Conservation (phyloP, 176 grass and related monocot species). For the Phoenix dactylifera region DNA sequence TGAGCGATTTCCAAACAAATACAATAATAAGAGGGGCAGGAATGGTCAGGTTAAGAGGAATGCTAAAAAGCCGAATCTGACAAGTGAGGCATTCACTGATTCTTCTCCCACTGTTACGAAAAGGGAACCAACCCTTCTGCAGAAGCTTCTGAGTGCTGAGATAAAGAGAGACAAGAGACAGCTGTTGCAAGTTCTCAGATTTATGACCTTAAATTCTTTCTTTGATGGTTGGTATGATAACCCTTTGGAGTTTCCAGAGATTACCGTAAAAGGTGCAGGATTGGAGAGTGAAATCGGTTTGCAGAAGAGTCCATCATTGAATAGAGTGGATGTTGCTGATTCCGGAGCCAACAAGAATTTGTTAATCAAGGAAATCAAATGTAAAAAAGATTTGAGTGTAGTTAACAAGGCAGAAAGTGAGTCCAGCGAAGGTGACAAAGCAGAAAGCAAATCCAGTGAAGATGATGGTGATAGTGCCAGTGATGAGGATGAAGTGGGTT, state of each 20-base stretch:
- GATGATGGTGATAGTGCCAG: not conserved
- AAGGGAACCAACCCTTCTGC: constrained; percentile 62
- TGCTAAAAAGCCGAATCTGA: constrained; percentile 30
- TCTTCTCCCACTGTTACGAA: constrained; percentile 11
- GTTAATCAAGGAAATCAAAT: constrained; percentile 17
- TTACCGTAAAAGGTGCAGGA: constrained; percentile 48
- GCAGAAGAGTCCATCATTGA: constrained; percentile 2
- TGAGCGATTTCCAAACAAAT: constrained; percentile 32
- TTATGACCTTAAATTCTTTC: constrained; percentile 78
- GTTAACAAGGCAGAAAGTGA: constrained; percentile 16
- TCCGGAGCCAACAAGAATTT: not conserved
- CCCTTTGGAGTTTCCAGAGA: constrained; percentile 42
- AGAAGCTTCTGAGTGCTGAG: constrained; percentile 65
- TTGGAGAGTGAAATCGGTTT: constrained; percentile 11
- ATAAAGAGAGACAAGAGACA: constrained; percentile 68
- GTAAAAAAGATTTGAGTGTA: not conserved
- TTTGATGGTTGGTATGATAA: constrained; percentile 48
- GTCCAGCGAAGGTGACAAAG: no score
- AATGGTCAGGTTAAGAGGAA: constrained; percentile 21
- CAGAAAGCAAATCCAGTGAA: not conserved
- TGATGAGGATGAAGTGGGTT: not conserved
- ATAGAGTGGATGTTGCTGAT: constrained; percentile 19
- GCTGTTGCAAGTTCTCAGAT: constrained; percentile 57
- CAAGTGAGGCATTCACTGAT: constrained; percentile 7
- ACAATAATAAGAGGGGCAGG: constrained; percentile 43